Base-by-base conservation (phyloP, 768 basidiomycete species). In the Candolleomyces eurysporus region DNA sequence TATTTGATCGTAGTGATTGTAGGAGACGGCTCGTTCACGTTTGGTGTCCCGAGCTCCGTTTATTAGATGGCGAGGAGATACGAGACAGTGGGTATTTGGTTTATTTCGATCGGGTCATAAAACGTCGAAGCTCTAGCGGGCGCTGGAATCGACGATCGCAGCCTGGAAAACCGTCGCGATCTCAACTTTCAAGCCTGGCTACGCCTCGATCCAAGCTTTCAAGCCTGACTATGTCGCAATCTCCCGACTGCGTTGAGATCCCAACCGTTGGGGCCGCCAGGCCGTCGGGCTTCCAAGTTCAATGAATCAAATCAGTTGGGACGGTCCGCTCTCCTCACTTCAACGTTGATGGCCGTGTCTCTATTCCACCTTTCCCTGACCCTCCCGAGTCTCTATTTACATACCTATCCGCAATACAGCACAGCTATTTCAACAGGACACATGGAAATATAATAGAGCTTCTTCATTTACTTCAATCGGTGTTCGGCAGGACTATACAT, bases 21-120 rank as follows among this genome's bases (percentile, higher is more conserved):
- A 3, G 90, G 90, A 0, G 90, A 91, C 66, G 90, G 90, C 0
- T 83, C 82, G 6, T 91, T 79, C 65, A 66, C 90, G 68, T 91
- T 90, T 65, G 80, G 85, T 0, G 83, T 87, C 0, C 90, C 89
- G 0, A 79, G 82, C 36, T 81, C 86, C 0, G 83, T 82, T 1
- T 91, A 82, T 71, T 91, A 89, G 90, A 89, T 90, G 71, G 88
- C 90, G 0, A 78, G 82, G 64, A 79, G 79, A 51, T 91, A 91
- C 68, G 72, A 85, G 32, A 86, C 89, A 22, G 89, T 89, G 81
- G 6, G 36, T 36, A 7, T 7, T 11, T 36, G 36, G 6, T 6
- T 11, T 7, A 1, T 36, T 36, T 36, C 26, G 26, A 26, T 4
- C 26, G 26, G 4, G 4, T 26, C 26, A n/a, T n/a, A n/a, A n/a